Base-by-base conservation (phyloP, 441 rosid species). In the Iberis amara region DNA sequence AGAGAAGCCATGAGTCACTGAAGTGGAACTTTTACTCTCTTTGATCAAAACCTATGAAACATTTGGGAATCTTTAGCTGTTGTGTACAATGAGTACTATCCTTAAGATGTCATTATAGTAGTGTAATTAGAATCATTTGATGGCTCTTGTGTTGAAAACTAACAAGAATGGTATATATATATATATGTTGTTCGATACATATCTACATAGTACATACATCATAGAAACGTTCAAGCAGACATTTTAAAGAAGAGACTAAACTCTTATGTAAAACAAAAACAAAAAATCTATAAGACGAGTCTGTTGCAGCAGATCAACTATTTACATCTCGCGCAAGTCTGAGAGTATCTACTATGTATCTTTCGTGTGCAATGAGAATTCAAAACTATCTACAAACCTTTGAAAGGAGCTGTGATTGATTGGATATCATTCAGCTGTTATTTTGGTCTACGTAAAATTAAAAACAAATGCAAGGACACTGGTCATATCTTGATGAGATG, bases 401-500 rank as follows among this genome's bases (percentile, higher is more conserved):
- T 43, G 26, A 36, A 15, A 40, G n/a, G 24, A 39, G 14, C 55
- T 6, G 6, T 48, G 49, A 59, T 4, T 39, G 49, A 39, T 48
- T 8, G 40, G 30, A 38, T 10, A 40, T 32, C 43, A 40, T 8
- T 39, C 47, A 8, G 8, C 5, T 23, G 26, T 10, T 28, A 21
- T 41, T 14, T 13, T 4, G 0, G 38, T 35, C 31, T 8, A 31
- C 6, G 35, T 10, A 33, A 33, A n/a, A 32, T 8, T 47, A 41
- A 41, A 57, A 39, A 28, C 46, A 55, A 40, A 39, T 24, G 62
- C 36, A 13, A 28, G 37, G 61, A 47, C 60, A 39, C 26, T 27
- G 40, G 40, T 64, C 49, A 43, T 37, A 49, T 49, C 52, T 52
- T 48, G 26, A 47, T 64, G 62, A 64, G 24, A 47, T 33, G 38